phyloP scores from a whole-genome alignment of 306 rosid genomes.

The Medicago lupulina region DNA sequence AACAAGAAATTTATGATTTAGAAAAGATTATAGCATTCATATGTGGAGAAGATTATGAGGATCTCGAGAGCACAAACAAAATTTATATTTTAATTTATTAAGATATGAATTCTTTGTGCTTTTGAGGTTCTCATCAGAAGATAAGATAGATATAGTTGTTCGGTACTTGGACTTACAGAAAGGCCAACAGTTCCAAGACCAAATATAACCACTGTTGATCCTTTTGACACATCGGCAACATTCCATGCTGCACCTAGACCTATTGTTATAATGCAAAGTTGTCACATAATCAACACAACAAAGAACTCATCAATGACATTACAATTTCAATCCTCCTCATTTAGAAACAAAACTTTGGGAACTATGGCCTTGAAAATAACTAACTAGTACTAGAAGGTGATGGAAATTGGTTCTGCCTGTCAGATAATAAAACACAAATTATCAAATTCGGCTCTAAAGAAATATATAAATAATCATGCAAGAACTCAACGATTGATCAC shows the following conservation, averaged over 20 bases:
- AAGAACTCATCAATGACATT: constrained; percentile 14
- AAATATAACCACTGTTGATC: constrained; percentile 89
- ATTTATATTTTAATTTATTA: not conserved
- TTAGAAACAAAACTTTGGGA: not conserved
- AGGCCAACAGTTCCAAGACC: constrained; percentile 99
- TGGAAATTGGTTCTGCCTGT: too few relatives aligned
- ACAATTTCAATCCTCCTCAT: constrained; percentile 6
- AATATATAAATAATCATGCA: too few relatives aligned
- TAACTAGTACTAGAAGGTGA: too few relatives aligned
- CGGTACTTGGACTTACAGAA: constrained; percentile 66
- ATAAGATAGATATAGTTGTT: constrained; percentile 25
- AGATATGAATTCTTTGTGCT: not conserved
- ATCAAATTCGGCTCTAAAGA: not conserved
- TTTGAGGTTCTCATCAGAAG: not conserved
- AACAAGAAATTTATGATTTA: constrained; percentile 15
- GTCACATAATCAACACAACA: constrained; percentile 32
- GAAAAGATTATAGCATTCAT: constrained; percentile 33
- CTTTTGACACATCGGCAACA: constrained; percentile 80
- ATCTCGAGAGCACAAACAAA: not conserved
- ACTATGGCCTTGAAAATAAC: too few relatives aligned
- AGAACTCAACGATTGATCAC: not conserved
- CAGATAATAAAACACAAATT: too few relatives aligned
- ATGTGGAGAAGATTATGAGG: constrained; percentile 13
- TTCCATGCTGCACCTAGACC: constrained; percentile 99
- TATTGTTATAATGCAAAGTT: constrained; percentile 37